Evolutionary conservation across 2,329 filamentous ascomycete genomes (phyloP), one percentile per base, ranked within the genome.

Genomic region (Aspergillus texensis): DNA sequence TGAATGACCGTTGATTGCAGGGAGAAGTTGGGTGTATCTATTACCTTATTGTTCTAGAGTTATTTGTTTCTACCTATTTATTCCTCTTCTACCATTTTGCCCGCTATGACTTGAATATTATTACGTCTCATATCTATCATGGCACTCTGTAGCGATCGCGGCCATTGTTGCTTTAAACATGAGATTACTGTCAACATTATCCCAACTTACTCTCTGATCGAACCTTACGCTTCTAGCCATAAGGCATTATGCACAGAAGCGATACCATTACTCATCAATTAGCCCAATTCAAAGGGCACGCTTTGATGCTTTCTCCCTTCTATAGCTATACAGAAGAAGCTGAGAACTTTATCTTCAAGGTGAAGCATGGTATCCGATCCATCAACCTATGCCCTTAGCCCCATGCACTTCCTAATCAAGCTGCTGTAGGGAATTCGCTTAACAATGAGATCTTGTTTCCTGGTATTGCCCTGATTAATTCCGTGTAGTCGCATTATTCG

Each of bases 41-140:
- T 30, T 32, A 52, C 48, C 48, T 32, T 52, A 32, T 52, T 52
- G 16, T 12, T 48, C 28, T 52, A 32, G 48, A 52, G 48, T 52
- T 52, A 14, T 52, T 46, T 52, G 48, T 32, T 16, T 21, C 48
- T 52, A 52, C 28, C 26, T 12, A 21, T 67, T 66, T 63, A 58
- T 68, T 62, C 62, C 65, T 64, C 57, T 70, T 65, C 63, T 8
- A 19, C 21, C 5, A 24, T 26, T 48, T 48, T 48, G 45, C 45
- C 24, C 45, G 45, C 45, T 26, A 48, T 48, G 45, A 48, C 24
- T 48, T 26, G 16, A 48, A 48, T 48, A 48, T 16, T 26, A 26
- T 48, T 26, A 48, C 21, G 21, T 26, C 21, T 48, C 24, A 16
- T 48, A 48, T 48, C 21, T 16, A 19, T 14, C 12, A 48, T 46